Percentiles rank a stretch among this genome's conserved stretches.
Conservation (phyloP, 257 asterid species). For the Cynanchum wilfordii region DNA sequence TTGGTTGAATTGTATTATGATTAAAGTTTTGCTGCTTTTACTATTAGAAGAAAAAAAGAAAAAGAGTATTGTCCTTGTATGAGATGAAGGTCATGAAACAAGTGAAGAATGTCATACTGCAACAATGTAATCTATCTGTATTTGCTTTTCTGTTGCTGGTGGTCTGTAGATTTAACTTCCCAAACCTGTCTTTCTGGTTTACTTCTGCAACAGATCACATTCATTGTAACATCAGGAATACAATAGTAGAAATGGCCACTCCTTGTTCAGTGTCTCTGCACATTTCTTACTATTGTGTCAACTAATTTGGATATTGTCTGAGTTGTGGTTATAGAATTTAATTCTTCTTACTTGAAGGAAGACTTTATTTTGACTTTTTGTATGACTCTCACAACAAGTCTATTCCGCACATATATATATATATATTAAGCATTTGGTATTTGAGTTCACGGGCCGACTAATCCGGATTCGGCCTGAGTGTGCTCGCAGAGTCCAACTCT, state of each 20-base stretch:
- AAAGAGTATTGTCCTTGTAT: neutral
- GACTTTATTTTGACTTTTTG: too few relatives aligned
- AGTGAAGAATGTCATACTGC: conserved; percentile 7
- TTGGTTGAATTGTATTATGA: neutral
- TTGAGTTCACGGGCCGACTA: too few relatives aligned
- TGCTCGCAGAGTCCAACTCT: too few relatives aligned
- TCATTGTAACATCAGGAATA: conserved; percentile 12
- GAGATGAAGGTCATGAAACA: neutral
- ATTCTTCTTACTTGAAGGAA: too few relatives aligned
- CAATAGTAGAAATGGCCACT: conserved; percentile 12
- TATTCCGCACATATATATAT: too few relatives aligned
- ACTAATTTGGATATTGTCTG: too few relatives aligned
- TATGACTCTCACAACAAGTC: too few relatives aligned
- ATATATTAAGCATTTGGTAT: too few relatives aligned
- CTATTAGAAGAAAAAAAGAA: conserved; percentile 3
- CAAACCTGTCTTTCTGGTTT: neutral
- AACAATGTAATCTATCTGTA: neutral
- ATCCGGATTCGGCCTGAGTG: too few relatives aligned
- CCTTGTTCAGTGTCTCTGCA: too few relatives aligned
- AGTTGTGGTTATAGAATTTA: too few relatives aligned
- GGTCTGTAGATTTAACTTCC: neutral
- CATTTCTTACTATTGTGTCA: too few relatives aligned
- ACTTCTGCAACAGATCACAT: conserved; percentile 12
- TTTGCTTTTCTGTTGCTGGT: conserved; percentile 3
- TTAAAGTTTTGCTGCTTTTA: conserved; percentile 11